phyloP scores from a whole-genome alignment of 2,329 filamentous ascomycete species.

The Neofusicoccum cordaticola region DNA sequence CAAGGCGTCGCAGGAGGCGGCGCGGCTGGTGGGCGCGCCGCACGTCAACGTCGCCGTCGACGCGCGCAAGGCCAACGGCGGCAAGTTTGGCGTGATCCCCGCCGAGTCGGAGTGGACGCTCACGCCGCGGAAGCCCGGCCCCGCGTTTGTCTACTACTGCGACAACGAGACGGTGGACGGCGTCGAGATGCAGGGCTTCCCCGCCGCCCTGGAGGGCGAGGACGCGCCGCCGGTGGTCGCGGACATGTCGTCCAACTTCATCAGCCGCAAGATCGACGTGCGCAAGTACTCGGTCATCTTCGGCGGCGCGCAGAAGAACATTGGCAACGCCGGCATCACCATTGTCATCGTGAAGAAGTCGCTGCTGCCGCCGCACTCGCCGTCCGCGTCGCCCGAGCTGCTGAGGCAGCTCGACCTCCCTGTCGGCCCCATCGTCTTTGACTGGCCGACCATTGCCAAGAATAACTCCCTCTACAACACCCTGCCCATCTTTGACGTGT shows the following conservation, averaged over 20 bases:
- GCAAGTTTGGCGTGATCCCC: slow-evolving; percentile 85
- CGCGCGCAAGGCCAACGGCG: slow-evolving; percentile 59
- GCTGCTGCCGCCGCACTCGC: slow-evolving; percentile 54
- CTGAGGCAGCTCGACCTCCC: slow-evolving; percentile 74
- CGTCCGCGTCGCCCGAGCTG: slow-evolving; percentile 65
- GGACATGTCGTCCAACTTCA: slow-evolving; percentile 93
- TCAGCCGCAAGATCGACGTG: slow-evolving; percentile 74
- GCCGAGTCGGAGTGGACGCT: slow-evolving; percentile 74
- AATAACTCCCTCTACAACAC: slow-evolving; percentile 97
- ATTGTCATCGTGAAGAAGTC: slow-evolving; percentile 81
- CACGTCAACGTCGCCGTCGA: slow-evolving; percentile 79
- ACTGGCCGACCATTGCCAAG: slow-evolving; percentile 82
- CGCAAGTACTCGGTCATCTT: slow-evolving; percentile 81
- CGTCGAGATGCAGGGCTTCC: slow-evolving; percentile 79
- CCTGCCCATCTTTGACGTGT: slow-evolving; percentile 90
- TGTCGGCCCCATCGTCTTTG: slow-evolving; percentile 73
- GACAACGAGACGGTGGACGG: slow-evolving; percentile 94
- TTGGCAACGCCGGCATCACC: slow-evolving; percentile 81
- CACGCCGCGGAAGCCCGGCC: slow-evolving; percentile 56
- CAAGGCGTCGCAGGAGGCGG: slow-evolving; percentile 83
- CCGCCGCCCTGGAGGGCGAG: slow-evolving; percentile 62
- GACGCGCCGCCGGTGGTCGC: slow-evolving; percentile 73
- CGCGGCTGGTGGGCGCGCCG: slow-evolving; percentile 71
- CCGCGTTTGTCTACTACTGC: slow-evolving; percentile 81
- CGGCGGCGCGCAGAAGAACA: slow-evolving; percentile 91